A percentile compares a stretch with the other conserved stretches of the same genome.
Evolutionary conservation across 2,329 filamentous ascomycete species (phyloP).

Genomic region (Ophiostoma perfectum): DNA sequence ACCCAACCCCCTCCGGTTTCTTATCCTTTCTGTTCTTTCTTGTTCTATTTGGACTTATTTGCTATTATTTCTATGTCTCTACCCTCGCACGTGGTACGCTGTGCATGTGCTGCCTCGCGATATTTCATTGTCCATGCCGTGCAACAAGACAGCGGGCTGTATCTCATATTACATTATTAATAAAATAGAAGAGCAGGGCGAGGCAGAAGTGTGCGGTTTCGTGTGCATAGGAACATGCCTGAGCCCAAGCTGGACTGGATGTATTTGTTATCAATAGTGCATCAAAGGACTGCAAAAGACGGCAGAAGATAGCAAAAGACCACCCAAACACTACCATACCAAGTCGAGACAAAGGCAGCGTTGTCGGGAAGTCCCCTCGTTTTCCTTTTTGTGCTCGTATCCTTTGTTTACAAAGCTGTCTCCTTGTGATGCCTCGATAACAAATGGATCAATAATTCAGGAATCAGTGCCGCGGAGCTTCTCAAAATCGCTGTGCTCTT

Average conservation of each 20-base stretch:
- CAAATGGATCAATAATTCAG: no score
- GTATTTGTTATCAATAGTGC: not conserved
- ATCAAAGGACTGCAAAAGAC: not conserved
- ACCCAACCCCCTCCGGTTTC: not conserved
- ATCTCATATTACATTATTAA: not conserved
- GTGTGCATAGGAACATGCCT: no score
- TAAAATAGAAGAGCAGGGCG: no score
- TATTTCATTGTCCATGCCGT: conserved; percentile 14
- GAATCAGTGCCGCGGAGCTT: no score
- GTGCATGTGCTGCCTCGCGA: conserved; percentile 16
- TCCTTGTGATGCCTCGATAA: no score
- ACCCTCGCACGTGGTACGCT: conserved; percentile 19
- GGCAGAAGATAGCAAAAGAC: not conserved
- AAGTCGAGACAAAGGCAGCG: not conserved
- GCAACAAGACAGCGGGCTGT: conserved; percentile 13
- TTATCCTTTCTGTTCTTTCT: not conserved
- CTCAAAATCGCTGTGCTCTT: no score
- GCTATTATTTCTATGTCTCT: not conserved
- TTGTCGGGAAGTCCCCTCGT: no score
- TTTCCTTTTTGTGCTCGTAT: no score
- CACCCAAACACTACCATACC: not conserved
- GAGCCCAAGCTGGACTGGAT: no score
- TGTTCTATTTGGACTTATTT: not conserved
- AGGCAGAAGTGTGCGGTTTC: no score
- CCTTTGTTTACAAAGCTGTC: no score